Evolutionary conservation across 73 alveolate genomes (phyloP).

Genomic region (Paramecium pentaurelia): DNA sequence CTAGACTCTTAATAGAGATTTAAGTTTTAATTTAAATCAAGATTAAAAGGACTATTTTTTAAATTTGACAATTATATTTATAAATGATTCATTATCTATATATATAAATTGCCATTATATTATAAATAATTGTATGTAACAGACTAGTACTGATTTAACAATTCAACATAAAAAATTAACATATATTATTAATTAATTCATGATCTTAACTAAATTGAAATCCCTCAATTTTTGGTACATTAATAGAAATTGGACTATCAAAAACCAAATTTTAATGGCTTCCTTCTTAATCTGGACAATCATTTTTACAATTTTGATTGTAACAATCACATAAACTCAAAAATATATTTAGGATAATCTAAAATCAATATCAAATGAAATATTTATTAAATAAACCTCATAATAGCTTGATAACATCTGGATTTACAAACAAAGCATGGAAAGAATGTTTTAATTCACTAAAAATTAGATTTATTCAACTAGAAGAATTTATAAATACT

Average conservation of each 20-base stretch:
- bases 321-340: background rate
- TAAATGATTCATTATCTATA: too few species aligned
- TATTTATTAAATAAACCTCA: background rate
- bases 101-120: too few species aligned
- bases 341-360: background rate
- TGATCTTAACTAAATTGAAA: background rate
- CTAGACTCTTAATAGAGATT: background rate
- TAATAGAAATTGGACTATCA: background rate
- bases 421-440: background rate
- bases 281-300: background rate
- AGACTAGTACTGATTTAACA: too few species aligned
- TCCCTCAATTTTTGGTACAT: background rate
- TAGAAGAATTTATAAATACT: background rate
- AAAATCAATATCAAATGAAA: background rate
- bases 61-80: background rate
- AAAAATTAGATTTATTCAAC: background rate
- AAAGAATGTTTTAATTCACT: background rate
- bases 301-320: background rate
- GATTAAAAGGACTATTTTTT: too few species aligned
- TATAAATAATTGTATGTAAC: background rate
- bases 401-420: background rate
- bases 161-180: background rate
- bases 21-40: background rate
- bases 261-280: background rate
- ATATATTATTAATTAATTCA: background rate